Percentiles rank a stretch among this genome's conserved stretches.
Evolutionary conservation across 306 rosid species (phyloP).

Genomic region (Vigna trinervia): DNA sequence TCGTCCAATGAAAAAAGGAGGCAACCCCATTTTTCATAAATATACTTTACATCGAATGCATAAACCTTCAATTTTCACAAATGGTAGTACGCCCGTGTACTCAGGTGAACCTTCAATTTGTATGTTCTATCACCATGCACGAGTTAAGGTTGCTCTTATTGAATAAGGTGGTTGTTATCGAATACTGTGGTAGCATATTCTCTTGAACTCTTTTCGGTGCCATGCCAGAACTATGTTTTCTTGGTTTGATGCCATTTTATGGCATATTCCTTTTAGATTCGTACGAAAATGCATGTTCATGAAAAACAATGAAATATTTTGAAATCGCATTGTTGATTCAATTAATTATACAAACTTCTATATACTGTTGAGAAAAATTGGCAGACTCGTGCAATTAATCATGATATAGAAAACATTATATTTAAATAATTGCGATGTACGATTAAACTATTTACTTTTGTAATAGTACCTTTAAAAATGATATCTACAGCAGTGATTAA

Average conservation of each 20-base stretch:
- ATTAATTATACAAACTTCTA: too few relatives aligned
- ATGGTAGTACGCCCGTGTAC: not conserved
- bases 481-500: not conserved
- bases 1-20: not conserved
- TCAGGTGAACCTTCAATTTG: not conserved
- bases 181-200: slow-evolving; percentile 42
- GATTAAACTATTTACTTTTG: too few relatives aligned
- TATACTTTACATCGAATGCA: too few relatives aligned
- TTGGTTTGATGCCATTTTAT: not conserved
- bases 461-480: too few relatives aligned
- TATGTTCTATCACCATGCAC: not conserved
- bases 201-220: not conserved
- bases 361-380: too few relatives aligned
- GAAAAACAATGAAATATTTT: not conserved
- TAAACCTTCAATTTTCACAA: too few relatives aligned
- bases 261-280: slow-evolving; percentile 26
- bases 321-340: not conserved
- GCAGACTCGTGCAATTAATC: too few relatives aligned
- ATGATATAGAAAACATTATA: not conserved
- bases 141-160: not conserved
- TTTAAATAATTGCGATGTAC: too few relatives aligned
- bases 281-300: not conserved
- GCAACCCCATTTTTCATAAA: not conserved
- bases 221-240: not conserved
- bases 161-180: slow-evolving; percentile 15